Evolutionary conservation across 2,329 filamentous ascomycete species (phyloP), one percentile per base, ranked within the genome.

Genomic region (Fusarium pseudograminearum): DNA sequence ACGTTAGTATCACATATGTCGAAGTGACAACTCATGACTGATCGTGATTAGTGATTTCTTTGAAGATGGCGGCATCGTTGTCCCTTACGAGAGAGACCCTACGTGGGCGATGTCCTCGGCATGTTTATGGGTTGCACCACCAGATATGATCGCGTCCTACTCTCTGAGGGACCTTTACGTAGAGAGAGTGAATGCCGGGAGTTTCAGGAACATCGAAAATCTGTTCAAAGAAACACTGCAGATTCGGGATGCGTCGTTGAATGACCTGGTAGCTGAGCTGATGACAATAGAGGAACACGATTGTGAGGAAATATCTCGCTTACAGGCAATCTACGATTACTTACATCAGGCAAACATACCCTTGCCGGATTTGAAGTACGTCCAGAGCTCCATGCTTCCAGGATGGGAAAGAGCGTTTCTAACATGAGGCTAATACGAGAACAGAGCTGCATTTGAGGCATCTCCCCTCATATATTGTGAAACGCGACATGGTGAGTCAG

Each of bases 101-200:
- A 6, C 2, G 9, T 72, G 70, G 68, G 30, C 52, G 8, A 4
- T 7, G 0, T 53, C 54, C 18, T 12, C n/a, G 2, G 0, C 0
- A 4, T 71, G 70, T 51, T 26, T 67, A 4, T 72, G 65, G 70
- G n/a, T 31, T 9, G 65, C 48, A 3, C 70, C 70, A 5, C 16
- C 46, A 2, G 33, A 59, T 31, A 67, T 72, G 53, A 0, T 0
- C 7, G 54, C 34, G 0, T 7, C 2, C 0, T 0, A 52, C 30
- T 56, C 70, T 1, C 52, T 72, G 1, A 59, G 31, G 2, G 10
- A 7, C 11, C 3, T 8, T 1, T 72, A 70, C 18, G 15, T 22
- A 8, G 41, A 48, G 12, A 47, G 4, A 30, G 28, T 5, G 28
- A 30, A 11, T 30, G 11, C 28, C 28, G 28, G 2, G 10, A 30